Evolutionary conservation across 805 yeast genomes (phyloP).

Genomic region (Starmerella kuoi): DNA sequence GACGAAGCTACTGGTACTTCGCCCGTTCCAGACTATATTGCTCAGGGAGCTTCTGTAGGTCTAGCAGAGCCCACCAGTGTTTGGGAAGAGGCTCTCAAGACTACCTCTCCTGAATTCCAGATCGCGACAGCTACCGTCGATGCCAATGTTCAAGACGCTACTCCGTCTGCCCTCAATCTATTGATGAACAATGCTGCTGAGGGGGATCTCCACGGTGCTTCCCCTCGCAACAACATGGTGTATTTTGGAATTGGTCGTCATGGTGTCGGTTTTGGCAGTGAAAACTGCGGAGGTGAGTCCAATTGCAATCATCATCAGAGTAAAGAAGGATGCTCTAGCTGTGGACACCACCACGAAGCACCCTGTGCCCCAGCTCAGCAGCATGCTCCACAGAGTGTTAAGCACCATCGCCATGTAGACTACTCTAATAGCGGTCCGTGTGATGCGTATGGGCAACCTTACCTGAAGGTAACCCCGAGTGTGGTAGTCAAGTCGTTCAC

Average conservation of each 20-base stretch:
- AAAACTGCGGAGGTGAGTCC: constrained; percentile 1
- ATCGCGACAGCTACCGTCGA: background rate
- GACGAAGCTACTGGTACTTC: background rate
- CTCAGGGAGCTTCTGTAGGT: constrained; percentile 2
- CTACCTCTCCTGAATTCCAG: background rate
- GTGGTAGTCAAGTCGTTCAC: constrained; percentile 7
- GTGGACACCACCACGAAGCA: background rate
- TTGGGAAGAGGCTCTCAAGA: background rate
- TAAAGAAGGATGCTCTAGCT: too few relatives aligned
- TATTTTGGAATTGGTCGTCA: constrained; percentile 13
- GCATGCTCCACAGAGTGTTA: background rate
- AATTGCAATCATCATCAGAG: background rate
- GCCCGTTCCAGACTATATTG: background rate
- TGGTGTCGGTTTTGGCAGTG: constrained; percentile 8
- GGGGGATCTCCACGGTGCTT: constrained; percentile 16
- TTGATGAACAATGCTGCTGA: constrained; percentile 7
- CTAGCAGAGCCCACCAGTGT: constrained; percentile 9
- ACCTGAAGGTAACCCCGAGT: constrained; percentile 15
- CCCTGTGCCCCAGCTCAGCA: background rate
- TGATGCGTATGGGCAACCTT: constrained; percentile 4
- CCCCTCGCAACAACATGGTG: constrained; percentile 15
- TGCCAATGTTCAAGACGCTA: background rate
- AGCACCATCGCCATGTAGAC: background rate
- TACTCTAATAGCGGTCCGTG: background rate
- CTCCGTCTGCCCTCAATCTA: background rate